Evolutionary conservation across 2,329 filamentous ascomycete species (phyloP).

Genomic region (Paecilomyces fulvus): DNA sequence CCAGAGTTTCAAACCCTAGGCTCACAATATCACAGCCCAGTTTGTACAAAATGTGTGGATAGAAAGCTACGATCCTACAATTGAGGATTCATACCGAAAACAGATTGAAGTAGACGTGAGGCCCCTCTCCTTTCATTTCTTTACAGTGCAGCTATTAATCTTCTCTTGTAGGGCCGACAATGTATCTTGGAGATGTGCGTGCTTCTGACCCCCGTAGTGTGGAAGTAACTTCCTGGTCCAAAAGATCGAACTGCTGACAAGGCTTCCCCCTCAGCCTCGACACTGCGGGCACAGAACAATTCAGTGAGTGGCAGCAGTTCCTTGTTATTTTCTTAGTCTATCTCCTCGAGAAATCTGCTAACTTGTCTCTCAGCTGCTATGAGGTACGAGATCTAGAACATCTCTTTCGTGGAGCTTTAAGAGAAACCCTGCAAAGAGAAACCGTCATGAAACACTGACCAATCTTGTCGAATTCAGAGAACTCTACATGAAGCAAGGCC

Average conservation of each 20-base stretch:
- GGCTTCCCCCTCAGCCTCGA: constrained; percentile 55
- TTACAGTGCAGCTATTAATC: constrained; percentile 20
- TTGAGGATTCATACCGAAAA: constrained; percentile 81
- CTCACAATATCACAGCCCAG: constrained; percentile 53
- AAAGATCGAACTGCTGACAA: background rate
- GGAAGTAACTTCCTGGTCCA: constrained; percentile 4
- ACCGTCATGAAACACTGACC: background rate
- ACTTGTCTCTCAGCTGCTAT: constrained; percentile 40
- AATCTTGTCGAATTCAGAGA: constrained; percentile 45
- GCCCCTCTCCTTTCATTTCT: constrained; percentile 15
- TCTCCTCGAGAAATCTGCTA: constrained; percentile 2
- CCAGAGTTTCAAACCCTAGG: constrained; percentile 2
- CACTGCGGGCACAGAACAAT: constrained; percentile 86
- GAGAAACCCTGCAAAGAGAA: background rate
- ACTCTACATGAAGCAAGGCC: constrained; percentile 86
- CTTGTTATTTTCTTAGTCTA: background rate
- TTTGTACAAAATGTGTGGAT: constrained; percentile 95
- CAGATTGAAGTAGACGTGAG: constrained; percentile 84
- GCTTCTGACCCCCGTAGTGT: constrained; percentile 2
- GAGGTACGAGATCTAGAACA: constrained; percentile 37
- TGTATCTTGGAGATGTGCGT: constrained; percentile 81
- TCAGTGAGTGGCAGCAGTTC: constrained; percentile 56
- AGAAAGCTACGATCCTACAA: constrained; percentile 81
- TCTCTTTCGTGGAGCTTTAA: background rate
- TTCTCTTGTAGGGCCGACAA: constrained; percentile 60